Evolutionary conservation across 352 stramenopile species (phyloP).

Genomic region (Globisporangium abappressorium): DNA sequence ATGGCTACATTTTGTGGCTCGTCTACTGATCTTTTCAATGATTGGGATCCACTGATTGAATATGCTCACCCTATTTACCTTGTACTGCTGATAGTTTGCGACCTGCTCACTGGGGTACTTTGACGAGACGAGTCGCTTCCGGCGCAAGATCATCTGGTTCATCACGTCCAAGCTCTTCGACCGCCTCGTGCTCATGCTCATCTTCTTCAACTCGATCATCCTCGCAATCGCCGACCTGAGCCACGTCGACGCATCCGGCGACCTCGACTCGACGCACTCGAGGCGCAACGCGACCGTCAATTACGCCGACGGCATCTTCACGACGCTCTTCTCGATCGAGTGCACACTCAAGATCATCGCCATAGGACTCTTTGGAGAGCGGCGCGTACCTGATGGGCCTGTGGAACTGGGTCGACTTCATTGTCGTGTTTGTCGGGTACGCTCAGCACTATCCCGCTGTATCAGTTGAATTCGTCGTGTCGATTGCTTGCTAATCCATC

Average conservation of each 20-base stretch:
- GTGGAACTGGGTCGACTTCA: too few species aligned
- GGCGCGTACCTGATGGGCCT: too few species aligned
- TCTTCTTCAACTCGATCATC: conserved; percentile 78
- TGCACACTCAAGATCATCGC: conserved; percentile 86
- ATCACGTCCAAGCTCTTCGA: conserved; percentile 39
- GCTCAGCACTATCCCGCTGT: too few species aligned
- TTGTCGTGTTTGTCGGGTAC: too few species aligned
- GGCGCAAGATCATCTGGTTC: conserved; percentile 42
- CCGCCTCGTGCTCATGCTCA: conserved; percentile 65
- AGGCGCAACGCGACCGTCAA: conserved; percentile 47
- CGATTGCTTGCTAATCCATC: too few species aligned
- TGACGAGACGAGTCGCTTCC: conserved; percentile 41
- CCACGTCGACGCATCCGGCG: conserved; percentile 33
- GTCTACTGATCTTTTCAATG: too few species aligned
- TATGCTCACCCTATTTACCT: not conserved
- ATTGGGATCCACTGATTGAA: not conserved
- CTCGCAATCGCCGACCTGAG: conserved; percentile 68
- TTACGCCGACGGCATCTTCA: conserved; percentile 62
- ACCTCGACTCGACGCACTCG: conserved; percentile 31
- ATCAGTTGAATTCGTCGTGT: too few species aligned
- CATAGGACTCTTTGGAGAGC: too few species aligned
- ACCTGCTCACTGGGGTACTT: conserved; percentile 51
- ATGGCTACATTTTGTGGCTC: conserved; percentile 1
- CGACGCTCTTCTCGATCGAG: conserved; percentile 80
- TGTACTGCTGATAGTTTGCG: conserved; percentile 26